A percentile compares a stretch with the other conserved stretches of the same genome.
Evolutionary conservation across 1,139 yeast species (phyloP).

Genomic region (Ogataea hybrid): DNA sequence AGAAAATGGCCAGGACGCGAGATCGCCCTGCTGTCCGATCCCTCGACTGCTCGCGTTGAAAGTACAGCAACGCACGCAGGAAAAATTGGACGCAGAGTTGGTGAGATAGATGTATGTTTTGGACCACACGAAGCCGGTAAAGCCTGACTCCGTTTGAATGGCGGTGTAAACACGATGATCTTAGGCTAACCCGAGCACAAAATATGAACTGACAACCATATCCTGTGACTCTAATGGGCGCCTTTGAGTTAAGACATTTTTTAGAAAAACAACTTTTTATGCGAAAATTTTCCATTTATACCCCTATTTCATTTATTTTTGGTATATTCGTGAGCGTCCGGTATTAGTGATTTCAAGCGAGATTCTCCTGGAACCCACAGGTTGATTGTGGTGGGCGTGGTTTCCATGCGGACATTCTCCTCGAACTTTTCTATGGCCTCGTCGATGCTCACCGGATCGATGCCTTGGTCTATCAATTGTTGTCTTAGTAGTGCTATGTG

Average conservation of each 20-base stretch:
- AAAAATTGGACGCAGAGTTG: conserved; percentile 51
- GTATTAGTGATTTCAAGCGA: conserved; percentile 48
- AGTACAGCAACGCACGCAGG: conserved; percentile 53
- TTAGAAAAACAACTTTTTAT: conserved; percentile 23
- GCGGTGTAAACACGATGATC: conserved; percentile 36
- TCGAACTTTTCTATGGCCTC: conserved; percentile 54
- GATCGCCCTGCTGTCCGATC: conserved; percentile 66
- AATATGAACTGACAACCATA: conserved; percentile 47
- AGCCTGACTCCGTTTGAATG: conserved; percentile 6
- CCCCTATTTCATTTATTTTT: conserved; percentile 29
- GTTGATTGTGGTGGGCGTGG: conserved; percentile 50
- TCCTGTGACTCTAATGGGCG: conserved; percentile 95
- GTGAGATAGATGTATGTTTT: conserved; percentile 23
- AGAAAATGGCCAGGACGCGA: conserved; percentile 49
- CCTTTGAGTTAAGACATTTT: conserved; percentile 75
- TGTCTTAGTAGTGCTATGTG: conserved; percentile 62
- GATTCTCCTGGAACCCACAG: conserved; percentile 57
- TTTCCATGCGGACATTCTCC: conserved; percentile 52
- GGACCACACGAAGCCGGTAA: conserved; percentile 11
- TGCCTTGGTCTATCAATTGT: conserved; percentile 52
- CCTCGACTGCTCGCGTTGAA: conserved; percentile 54
- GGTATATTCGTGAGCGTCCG: conserved; percentile 61
- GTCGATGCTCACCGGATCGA: conserved; percentile 52
- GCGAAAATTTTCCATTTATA: conserved; percentile 13
- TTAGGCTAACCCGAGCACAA: conserved; percentile 94